Percentiles rank a stretch among this genome's conserved stretches.
Evolutionary conservation across 441 rosid genomes (phyloP).

Genomic region (Erodium texanum): DNA sequence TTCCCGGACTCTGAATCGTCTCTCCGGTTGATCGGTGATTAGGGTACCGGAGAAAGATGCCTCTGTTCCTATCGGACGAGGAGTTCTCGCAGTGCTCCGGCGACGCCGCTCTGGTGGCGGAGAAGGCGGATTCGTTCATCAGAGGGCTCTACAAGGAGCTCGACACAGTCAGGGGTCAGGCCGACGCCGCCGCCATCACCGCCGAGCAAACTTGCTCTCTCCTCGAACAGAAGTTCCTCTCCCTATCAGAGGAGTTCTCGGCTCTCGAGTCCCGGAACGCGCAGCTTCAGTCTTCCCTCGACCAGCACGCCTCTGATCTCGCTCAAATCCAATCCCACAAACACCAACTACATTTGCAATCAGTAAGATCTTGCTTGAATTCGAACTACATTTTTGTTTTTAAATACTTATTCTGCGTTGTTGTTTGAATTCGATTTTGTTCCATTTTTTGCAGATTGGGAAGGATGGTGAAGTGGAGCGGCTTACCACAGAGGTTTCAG

Average conservation of each 20-base stretch:
- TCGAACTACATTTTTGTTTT: background rate
- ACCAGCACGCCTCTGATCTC: slow-evolving; percentile 54
- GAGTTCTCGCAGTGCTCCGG: slow-evolving; percentile 56
- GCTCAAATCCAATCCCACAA: slow-evolving; percentile 68
- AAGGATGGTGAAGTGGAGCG: slow-evolving; percentile 82
- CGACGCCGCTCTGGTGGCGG: slow-evolving; percentile 57
- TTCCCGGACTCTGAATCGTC: background rate
- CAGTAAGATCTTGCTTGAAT: slow-evolving; percentile 22
- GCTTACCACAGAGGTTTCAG: slow-evolving; percentile 51
- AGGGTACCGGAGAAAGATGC: slow-evolving; percentile 34
- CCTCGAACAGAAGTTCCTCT: slow-evolving; percentile 85
- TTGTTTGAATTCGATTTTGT: background rate
- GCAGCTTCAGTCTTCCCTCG: slow-evolving; percentile 62
- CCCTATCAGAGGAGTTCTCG: slow-evolving; percentile 57
- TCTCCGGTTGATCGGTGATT: background rate
- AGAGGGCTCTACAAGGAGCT: slow-evolving; percentile 46
- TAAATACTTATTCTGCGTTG: background rate
- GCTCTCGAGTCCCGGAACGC: slow-evolving; percentile 54
- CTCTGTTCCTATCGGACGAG: slow-evolving; percentile 78
- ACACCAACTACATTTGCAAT: slow-evolving; percentile 74
- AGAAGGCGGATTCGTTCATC: slow-evolving; percentile 75
- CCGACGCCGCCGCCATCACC: slow-evolving; percentile 78
- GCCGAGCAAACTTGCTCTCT: slow-evolving; percentile 95
- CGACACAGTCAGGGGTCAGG: slow-evolving; percentile 65
- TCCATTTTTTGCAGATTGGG: slow-evolving; percentile 41